phyloP scores from a whole-genome alignment of 2,329 filamentous ascomycete genomes.

The Verticillium longisporum region DNA sequence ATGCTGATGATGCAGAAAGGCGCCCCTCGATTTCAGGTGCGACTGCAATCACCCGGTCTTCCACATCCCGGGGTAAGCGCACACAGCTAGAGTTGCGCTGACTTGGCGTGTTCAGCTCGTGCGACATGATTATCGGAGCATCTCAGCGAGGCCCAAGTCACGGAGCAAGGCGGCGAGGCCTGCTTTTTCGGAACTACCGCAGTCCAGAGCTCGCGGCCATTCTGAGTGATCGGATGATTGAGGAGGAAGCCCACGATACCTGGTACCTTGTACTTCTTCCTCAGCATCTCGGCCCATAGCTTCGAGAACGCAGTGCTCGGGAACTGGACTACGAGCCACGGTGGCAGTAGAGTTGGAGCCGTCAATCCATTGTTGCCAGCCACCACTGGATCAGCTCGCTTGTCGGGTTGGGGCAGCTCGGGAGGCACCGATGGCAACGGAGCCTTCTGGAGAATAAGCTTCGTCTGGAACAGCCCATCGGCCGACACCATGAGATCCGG shows the following conservation, averaged over 20 bases:
- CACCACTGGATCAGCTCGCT: background rate
- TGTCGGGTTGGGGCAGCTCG: background rate
- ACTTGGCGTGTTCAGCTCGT: no score
- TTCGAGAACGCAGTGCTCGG: background rate
- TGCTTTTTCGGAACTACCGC: no score
- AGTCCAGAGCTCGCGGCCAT: no score
- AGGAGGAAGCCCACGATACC: background rate
- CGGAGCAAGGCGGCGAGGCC: no score
- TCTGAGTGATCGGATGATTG: no score
- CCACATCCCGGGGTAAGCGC: no score
- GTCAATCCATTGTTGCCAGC: background rate
- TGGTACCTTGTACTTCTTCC: background rate
- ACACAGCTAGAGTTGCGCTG: no score
- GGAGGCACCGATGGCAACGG: background rate
- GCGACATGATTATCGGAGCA: no score
- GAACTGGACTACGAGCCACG: background rate
- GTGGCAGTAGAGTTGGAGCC: background rate
- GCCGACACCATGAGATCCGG: background rate
- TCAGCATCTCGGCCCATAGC: background rate
- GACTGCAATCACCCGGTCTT: no score
- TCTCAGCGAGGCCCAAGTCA: no score
- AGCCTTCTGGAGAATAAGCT: background rate
- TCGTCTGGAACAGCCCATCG: background rate
- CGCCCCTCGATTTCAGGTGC: no score
- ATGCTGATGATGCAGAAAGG: no score